A percentile compares a stretch with the other conserved stretches of the same genome.
These are phyloP conservation scores for Boletus insuetus DNA, from an alignment of 768 basidiomycete genomes.

Conservation along the genomic window DNA sequence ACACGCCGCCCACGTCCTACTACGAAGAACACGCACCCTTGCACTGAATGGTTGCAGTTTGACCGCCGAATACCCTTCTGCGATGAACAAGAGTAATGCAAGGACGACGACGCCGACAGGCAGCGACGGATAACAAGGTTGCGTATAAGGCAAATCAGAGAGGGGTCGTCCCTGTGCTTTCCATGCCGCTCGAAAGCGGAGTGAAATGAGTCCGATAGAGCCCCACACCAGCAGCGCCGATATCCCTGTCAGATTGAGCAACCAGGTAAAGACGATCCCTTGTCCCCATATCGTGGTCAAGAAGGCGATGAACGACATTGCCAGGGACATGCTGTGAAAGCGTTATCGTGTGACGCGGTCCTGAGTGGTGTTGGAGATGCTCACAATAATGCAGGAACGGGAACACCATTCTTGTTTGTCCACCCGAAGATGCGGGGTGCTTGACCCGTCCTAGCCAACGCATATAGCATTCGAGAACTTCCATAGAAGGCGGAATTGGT, in stretches of 20 bases:
- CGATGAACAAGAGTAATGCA: conserved; percentile 50
- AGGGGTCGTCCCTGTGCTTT: conserved; percentile 47
- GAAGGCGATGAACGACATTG: conserved; percentile 49
- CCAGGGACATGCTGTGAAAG: conserved; percentile 43
- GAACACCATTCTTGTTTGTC: conserved; percentile 63
- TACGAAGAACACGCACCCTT: conserved; percentile 30
- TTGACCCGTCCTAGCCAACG: conserved; percentile 62
- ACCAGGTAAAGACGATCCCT: conserved; percentile 54
- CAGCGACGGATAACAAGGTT: conserved; percentile 54
- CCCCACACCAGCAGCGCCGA: conserved; percentile 69
- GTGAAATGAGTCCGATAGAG: conserved; percentile 50
- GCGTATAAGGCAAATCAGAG: conserved; percentile 55
- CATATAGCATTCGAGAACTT: conserved; percentile 56
- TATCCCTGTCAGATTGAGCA: conserved; percentile 63
- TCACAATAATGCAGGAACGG: conserved; percentile 51
- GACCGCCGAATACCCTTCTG: conserved; percentile 52
- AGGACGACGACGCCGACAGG: conserved; percentile 50
- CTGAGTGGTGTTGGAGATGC: conserved; percentile 25
- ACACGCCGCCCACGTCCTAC: too few species aligned
- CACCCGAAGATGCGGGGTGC: conserved; percentile 65
- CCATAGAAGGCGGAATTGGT: conserved; percentile 66
- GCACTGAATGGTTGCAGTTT: conserved; percentile 42
- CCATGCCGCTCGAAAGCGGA: conserved; percentile 66
- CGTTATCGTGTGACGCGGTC: background rate
- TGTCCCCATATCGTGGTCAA: conserved; percentile 58